Conservation (phyloP, 805 yeast species). For the Schizosaccharomyces pombe region ASM294v3 CU329670.1:4908001-4908500, state of each 20-base stretch:
- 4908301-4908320: slow-evolving; percentile 3
- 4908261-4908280: not conserved
- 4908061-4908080: not conserved
- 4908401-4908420: not conserved
- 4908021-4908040: not conserved
- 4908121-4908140: not conserved
- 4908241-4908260: slow-evolving; percentile 2
- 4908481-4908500: not conserved
- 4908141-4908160: not conserved
- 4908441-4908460: not conserved
- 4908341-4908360: not conserved
- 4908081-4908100: not conserved
- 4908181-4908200: not conserved
- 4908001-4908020: not conserved
- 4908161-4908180: not conserved
- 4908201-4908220: slow-evolving; percentile 2
- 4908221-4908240: not conserved
- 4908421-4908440: not conserved
- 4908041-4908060: not conserved
- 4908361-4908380: not conserved
- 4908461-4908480: not conserved
- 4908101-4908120: not conserved
- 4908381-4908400: not conserved
- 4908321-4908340: not conserved
- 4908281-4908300: not conserved